A percentile compares a stretch with the other conserved stretches of the same genome.
phyloP scores from a whole-genome alignment of 1,284 basidiomycete genomes.

The Cerrena zonata region DNA sequence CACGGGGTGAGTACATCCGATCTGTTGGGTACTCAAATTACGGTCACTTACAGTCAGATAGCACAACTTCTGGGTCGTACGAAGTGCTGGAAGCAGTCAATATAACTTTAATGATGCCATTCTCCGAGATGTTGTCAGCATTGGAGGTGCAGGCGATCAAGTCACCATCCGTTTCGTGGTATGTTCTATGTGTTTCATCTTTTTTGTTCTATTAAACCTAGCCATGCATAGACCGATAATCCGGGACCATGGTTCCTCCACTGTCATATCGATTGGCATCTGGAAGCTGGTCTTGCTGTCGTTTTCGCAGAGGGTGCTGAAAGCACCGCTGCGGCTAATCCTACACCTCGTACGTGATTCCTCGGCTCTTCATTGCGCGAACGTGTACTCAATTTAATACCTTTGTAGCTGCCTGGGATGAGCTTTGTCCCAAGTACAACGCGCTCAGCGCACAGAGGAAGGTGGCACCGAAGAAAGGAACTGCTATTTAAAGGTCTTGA shows the following conservation, averaged over 20 bases:
- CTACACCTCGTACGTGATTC: constrained; percentile 12
- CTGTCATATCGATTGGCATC: constrained; percentile 5
- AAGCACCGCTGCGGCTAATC: constrained; percentile 12
- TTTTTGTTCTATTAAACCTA: not conserved
- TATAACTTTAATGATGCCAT: constrained; percentile 38
- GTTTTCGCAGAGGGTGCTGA: constrained; percentile 3
- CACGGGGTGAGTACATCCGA: constrained; percentile 27
- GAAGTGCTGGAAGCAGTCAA: constrained; percentile 18
- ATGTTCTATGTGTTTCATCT: not conserved
- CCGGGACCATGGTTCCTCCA: constrained; percentile 7
- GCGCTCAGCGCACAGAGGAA: not conserved
- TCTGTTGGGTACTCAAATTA: not conserved
- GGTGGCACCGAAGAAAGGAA: not conserved
- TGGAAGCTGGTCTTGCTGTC: constrained; percentile 4
- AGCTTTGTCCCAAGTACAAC: constrained; percentile 6
- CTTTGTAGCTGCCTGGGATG: constrained; percentile 3
- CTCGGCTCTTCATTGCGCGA: not conserved
- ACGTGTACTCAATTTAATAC: not conserved
- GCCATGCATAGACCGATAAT: constrained; percentile 3
- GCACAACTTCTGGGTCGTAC: constrained; percentile 24
- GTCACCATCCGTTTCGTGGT: constrained; percentile 17
- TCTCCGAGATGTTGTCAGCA: constrained; percentile 23
- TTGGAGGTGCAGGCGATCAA: constrained; percentile 19
- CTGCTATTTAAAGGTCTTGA: not conserved
- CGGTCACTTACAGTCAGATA: constrained; percentile 1